Evolutionary conservation across 768 basidiomycete species (phyloP).

Genomic region (Mycena polygramma): DNA sequence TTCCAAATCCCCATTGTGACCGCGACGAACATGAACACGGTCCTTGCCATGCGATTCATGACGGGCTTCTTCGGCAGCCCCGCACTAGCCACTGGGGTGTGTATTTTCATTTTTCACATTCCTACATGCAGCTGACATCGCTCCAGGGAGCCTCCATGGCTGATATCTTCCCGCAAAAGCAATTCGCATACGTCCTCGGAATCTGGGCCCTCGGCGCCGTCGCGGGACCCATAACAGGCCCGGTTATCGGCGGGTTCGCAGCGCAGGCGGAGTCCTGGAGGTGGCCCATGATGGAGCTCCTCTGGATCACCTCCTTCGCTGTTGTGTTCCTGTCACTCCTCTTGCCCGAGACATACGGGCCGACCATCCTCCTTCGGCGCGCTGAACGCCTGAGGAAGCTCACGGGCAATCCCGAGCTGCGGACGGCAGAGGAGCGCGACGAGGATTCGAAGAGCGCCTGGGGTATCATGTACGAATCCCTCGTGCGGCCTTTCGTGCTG

Average conservation of each 20-base stretch:
- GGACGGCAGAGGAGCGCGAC: conserved; percentile 43
- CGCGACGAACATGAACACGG: conserved; percentile 45
- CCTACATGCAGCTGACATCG: too few species aligned
- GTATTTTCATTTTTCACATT: not conserved
- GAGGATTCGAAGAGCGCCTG: conserved; percentile 32
- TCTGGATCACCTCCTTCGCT: conserved; percentile 26
- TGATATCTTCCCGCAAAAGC: conserved; percentile 19
- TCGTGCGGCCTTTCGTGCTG: conserved; percentile 48
- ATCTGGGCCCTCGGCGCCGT: conserved; percentile 39
- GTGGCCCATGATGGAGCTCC: conserved; percentile 31
- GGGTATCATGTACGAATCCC: conserved; percentile 40
- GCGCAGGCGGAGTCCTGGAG: conserved; percentile 23
- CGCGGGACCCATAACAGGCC: conserved; percentile 25
- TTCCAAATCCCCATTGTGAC: conserved; percentile 51
- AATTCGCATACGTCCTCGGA: conserved; percentile 23
- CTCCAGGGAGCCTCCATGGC: conserved; percentile 22
- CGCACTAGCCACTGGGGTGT: conserved; percentile 46
- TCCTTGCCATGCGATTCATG: conserved; percentile 50
- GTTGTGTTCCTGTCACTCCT: conserved; percentile 44
- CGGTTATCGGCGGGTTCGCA: conserved; percentile 27
- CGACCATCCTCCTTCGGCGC: conserved; percentile 46
- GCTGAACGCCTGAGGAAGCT: conserved; percentile 46
- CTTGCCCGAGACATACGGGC: conserved; percentile 47
- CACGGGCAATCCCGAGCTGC: conserved; percentile 44
- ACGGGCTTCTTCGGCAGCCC: conserved; percentile 50